These are phyloP conservation scores for Rhododendron kiyosumense DNA, from an alignment of 148 eudicot genomes.

Conservation along the genomic window DNA sequence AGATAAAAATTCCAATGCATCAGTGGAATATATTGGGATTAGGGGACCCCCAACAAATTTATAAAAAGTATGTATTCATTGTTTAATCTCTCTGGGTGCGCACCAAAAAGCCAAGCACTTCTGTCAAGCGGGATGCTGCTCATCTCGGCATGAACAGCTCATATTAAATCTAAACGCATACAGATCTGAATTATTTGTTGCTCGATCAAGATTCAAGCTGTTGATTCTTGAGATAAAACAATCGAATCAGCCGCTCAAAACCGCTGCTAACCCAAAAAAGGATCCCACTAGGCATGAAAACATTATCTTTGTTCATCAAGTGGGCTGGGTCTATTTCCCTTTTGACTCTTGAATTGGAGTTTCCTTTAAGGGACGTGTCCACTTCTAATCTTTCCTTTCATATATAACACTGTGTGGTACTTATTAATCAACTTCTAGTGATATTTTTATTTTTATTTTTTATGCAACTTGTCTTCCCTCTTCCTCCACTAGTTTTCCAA, in stretches of 20 bases:
- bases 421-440: not conserved
- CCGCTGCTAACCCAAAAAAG: not conserved
- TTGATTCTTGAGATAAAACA: too few relatives aligned
- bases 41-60: not conserved
- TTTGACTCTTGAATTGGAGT: slow-evolving; percentile 5
- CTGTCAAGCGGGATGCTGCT: too few relatives aligned
- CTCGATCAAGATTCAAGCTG: too few relatives aligned
- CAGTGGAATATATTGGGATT: not conserved
- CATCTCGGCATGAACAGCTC: too few relatives aligned
- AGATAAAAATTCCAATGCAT: not conserved
- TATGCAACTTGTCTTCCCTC: not conserved
- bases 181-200: too few relatives aligned
- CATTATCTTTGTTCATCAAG: not conserved
- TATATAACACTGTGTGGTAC: not conserved
- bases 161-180: too few relatives aligned
- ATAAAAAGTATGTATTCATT: too few relatives aligned
- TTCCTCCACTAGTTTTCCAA: not conserved
- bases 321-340: not conserved
- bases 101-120: not conserved
- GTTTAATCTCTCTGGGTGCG: not conserved
- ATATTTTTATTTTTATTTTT: not conserved
- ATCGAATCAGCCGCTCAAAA: too few relatives aligned
- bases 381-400: not conserved
- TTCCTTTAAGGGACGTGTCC: not conserved
- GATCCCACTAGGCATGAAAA: not conserved